Percentiles rank a stretch among this genome's conserved stretches.
Conservation (phyloP, 441 rosid species). For the Gossypium laxum region DNA sequence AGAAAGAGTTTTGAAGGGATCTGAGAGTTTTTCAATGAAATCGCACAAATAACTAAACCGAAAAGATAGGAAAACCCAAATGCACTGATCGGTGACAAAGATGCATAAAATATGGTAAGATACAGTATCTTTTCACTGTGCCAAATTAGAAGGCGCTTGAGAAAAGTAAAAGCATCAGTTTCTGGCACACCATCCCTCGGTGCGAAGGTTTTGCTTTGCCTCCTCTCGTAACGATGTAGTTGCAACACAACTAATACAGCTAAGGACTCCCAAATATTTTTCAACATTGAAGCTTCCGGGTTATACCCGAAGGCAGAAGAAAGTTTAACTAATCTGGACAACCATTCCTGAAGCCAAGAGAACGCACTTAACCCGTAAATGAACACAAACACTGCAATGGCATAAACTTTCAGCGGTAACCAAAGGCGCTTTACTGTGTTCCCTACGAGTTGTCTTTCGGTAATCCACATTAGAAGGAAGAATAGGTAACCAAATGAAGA, state of each 20-base stretch:
- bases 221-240: conserved; percentile 33
- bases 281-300: conserved; percentile 23
- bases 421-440: conserved; percentile 28
- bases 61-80: conserved; percentile 28
- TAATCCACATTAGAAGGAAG: conserved; percentile 32
- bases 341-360: conserved; percentile 25
- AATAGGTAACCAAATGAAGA: conserved; percentile 31
- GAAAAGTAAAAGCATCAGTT: conserved; percentile 20
- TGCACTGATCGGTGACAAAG: conserved; percentile 29
- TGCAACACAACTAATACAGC: conserved; percentile 36
- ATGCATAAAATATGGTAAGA: conserved; percentile 27
- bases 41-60: conserved; percentile 27
- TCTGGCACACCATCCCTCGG: conserved; percentile 9
- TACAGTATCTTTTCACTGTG: conserved; percentile 33
- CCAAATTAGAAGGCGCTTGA: conserved; percentile 28
- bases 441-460: conserved; percentile 31
- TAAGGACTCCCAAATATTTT: conserved; percentile 31
- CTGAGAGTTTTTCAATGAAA: conserved; percentile 23
- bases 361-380: conserved; percentile 28
- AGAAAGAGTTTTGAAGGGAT: conserved; percentile 29
- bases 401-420: conserved; percentile 28
- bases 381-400: conserved; percentile 26
- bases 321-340: conserved; percentile 27
- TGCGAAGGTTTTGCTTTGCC: conserved; percentile 21
- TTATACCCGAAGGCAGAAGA: conserved; percentile 28